Evolutionary conservation across 306 rosid species (phyloP).

Genomic region (Boehmeria nivea): DNA sequence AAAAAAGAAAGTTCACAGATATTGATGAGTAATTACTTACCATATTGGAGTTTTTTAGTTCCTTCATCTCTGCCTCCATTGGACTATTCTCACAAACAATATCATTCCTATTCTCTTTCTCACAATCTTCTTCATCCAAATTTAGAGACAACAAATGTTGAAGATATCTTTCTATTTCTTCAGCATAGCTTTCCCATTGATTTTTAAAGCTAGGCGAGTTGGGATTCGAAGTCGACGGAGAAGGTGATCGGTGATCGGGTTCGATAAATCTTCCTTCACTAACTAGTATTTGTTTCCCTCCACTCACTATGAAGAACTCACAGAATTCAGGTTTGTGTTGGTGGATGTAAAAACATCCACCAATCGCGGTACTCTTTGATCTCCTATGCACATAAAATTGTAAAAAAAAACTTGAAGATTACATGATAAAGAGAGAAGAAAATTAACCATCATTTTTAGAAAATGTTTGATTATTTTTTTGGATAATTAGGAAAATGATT

Average conservation of each 20-base stretch:
- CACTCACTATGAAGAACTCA: conserved; percentile 62
- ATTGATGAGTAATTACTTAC: conserved; percentile 26
- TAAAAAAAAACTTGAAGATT: too few species aligned
- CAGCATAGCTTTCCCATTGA: conserved; percentile 54
- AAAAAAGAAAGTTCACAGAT: too few species aligned
- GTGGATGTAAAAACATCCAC: conserved; percentile 61
- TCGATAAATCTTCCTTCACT: conserved; percentile 32
- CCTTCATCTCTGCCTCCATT: conserved; percentile 36
- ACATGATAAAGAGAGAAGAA: neutral
- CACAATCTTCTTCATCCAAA: conserved; percentile 34
- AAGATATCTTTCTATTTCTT: conserved; percentile 54
- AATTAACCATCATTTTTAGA: too few species aligned
- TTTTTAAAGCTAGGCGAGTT: conserved; percentile 31
- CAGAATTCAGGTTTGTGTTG: conserved; percentile 66
- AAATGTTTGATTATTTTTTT: too few species aligned
- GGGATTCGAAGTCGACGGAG: conserved; percentile 28
- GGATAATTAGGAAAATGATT: too few species aligned
- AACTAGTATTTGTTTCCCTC: conserved; percentile 65
- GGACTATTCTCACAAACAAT: conserved; percentile 28
- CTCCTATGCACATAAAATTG: conserved; percentile 38
- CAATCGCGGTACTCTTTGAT: conserved; percentile 47
- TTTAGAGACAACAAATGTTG: conserved; percentile 41
- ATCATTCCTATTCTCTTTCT: conserved; percentile 20
- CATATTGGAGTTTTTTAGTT: conserved; percentile 32
- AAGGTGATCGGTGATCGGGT: conserved; percentile 21